Evolutionary conservation across 306 rosid genomes (phyloP).

Genomic region (Ziziphus jujuba): DNA sequence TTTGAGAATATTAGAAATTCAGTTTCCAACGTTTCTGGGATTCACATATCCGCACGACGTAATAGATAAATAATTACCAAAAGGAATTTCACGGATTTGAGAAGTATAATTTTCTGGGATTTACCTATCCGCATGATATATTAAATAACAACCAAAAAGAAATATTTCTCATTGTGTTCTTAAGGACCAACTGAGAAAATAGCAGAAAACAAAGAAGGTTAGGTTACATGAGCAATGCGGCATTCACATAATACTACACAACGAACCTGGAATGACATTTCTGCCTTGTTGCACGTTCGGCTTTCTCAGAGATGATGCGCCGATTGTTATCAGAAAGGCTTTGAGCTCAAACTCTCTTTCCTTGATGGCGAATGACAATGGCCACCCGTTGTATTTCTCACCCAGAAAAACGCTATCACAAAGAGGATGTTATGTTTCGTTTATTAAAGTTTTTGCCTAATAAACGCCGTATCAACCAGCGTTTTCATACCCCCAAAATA

Average conservation of each 20-base stretch:
- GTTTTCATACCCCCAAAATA: no score
- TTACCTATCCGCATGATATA: no score
- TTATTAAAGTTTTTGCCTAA: no score
- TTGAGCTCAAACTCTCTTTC: neutral
- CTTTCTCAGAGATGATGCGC: neutral
- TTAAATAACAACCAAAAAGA: neutral
- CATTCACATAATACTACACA: neutral
- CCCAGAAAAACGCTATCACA: no score
- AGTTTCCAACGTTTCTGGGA: no score
- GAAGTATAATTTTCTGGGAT: no score
- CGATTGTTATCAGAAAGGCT: neutral
- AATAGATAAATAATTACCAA: neutral
- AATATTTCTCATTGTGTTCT: neutral
- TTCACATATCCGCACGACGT: no score
- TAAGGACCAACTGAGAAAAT: neutral
- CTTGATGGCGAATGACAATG: neutral
- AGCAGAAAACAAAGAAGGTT: neutral
- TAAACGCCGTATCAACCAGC: no score
- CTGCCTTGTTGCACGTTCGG: neutral
- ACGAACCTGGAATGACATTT: conserved; percentile 5
- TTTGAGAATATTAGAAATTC: no score
- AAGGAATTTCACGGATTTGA: neutral
- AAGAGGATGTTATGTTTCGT: no score
- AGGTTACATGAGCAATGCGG: neutral
- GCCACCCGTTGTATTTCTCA: neutral